Conservation (phyloP, 2,329 filamentous ascomycete genomes). For the Nectriaceae sp. region DNA sequence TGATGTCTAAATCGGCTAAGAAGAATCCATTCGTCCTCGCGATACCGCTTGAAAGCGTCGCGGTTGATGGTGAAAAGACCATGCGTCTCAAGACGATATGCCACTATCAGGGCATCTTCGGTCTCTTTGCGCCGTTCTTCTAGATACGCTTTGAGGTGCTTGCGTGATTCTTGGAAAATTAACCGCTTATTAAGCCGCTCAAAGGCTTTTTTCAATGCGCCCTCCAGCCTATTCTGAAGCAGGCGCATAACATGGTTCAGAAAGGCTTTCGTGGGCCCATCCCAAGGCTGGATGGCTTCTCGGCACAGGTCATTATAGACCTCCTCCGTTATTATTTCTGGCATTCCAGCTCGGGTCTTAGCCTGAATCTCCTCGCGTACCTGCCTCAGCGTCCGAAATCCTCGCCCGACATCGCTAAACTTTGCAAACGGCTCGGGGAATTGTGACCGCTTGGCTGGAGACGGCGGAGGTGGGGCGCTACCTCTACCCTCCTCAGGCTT, state of each 20-base stretch:
- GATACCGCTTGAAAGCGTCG: constrained; percentile 48
- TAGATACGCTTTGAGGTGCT: constrained; percentile 48
- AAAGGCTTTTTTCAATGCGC: constrained; percentile 50
- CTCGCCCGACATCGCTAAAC: constrained; percentile 41
- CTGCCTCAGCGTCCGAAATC: constrained; percentile 48
- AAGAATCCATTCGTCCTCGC: constrained; percentile 46
- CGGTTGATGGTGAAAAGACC: constrained; percentile 61
- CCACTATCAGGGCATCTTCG: constrained; percentile 39
- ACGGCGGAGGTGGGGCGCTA: constrained; percentile 16
- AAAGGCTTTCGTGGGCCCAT: constrained; percentile 51
- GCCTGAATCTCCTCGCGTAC: constrained; percentile 57
- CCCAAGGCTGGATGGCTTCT: constrained; percentile 61
- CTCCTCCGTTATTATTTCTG: constrained; percentile 58
- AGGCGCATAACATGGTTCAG: constrained; percentile 49
- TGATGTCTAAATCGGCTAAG: constrained; percentile 51
- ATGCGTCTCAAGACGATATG: constrained; percentile 55
- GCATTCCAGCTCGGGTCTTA: constrained; percentile 59
- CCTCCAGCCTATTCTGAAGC: constrained; percentile 47
- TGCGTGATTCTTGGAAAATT: constrained; percentile 50
- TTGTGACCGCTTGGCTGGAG: constrained; percentile 9
- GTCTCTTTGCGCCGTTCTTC: constrained; percentile 39
- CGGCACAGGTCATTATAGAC: constrained; percentile 61
- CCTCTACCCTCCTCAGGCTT: constrained; percentile 42
- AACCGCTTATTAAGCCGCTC: constrained; percentile 47
- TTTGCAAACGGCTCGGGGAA: constrained; percentile 40